Evolutionary conservation across 805 yeast genomes (phyloP), one percentile per base, ranked within the genome.

Genomic region (Saccharomycopsis babjevae): DNA sequence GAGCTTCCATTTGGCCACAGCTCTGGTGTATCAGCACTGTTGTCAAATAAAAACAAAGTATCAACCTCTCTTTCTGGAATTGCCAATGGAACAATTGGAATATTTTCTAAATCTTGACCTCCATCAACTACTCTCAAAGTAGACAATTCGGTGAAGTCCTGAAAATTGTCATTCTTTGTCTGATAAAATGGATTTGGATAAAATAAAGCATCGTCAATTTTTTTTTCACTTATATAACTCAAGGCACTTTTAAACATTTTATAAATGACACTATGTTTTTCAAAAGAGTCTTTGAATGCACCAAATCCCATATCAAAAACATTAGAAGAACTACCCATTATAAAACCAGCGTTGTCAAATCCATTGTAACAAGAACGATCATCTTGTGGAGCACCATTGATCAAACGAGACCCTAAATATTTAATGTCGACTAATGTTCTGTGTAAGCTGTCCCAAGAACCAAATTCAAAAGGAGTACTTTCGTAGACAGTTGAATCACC

Each of bases 271-370:
- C 8, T 74, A 22, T 83, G 81, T 4, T 77, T 68, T 2, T 79
- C 64, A 28, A 79, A 77, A 1, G 85, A 77, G 18, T 82, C 70
- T 69, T 85, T 83, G 60, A 86, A 70, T 66, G 78, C 77, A 52
- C 85, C 72, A 32, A 88, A 68, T 56, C 85, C 76, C 88, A 69
- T 57, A 85, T 75, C 70, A 82, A 84, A 70, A 87, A 89, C 76
- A 88, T 89, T 57, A 88, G 96, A 86, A 1, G 96, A 88, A 6
- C 96, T 85, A 43, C 96, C 97, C 73, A 89, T 75, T 38, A 88
- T 74, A 68, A 83, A 91, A 5, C 96, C 94, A 7, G 88, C 85
- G 67, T 89, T 89, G 71, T 91, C 97, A 63, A 79, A 84, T 1
- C 92, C 91, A 1, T 74, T 79, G 61, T 81, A 72, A 73, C 97